Evolutionary conservation across 1,139 yeast genomes (phyloP).

Genomic region (Pichia sp.): DNA sequence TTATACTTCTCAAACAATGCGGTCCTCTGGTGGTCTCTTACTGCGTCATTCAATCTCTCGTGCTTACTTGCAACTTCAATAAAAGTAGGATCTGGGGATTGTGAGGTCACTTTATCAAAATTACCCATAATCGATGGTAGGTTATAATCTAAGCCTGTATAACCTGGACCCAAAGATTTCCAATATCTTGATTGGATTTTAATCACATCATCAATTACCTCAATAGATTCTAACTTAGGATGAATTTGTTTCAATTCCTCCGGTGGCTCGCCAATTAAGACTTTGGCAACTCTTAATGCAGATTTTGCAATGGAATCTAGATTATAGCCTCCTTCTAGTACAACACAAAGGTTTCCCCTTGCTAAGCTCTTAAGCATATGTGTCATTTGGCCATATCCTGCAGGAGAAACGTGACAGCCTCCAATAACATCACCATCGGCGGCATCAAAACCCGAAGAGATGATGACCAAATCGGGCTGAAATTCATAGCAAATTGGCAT

Average conservation of each 20-base stretch:
- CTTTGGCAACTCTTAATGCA: constrained; percentile 90
- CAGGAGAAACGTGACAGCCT: constrained; percentile 94
- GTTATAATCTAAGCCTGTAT: constrained; percentile 34
- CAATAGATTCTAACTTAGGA: constrained; percentile 77
- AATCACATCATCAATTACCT: constrained; percentile 79
- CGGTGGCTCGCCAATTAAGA: constrained; percentile 92
- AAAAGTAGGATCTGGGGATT: constrained; percentile 31
- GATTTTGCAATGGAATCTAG: constrained; percentile 85
- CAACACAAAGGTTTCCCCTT: constrained; percentile 81
- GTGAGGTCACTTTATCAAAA: constrained; percentile 22
- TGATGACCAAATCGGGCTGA: constrained; percentile 86
- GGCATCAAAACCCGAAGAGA: constrained; percentile 96
- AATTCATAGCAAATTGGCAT: constrained; percentile 88
- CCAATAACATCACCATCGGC: constrained; percentile 98
- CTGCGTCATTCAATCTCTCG: constrained; percentile 60
- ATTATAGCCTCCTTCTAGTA: constrained; percentile 95
- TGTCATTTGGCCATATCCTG: constrained; percentile 96
- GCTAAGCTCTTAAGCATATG: constrained; percentile 86
- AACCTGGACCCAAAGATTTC: constrained; percentile 79
- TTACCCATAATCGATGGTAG: constrained; percentile 29
- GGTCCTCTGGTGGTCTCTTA: constrained; percentile 65
- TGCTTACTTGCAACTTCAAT: constrained; percentile 35
- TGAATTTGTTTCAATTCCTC: constrained; percentile 57
- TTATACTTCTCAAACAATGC: constrained; percentile 50
- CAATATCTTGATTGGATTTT: constrained; percentile 81